Evolutionary conservation across 163 green algal species (phyloP), one percentile per base, ranked within the genome.

Genomic region (Scenedesmus sp.): DNA sequence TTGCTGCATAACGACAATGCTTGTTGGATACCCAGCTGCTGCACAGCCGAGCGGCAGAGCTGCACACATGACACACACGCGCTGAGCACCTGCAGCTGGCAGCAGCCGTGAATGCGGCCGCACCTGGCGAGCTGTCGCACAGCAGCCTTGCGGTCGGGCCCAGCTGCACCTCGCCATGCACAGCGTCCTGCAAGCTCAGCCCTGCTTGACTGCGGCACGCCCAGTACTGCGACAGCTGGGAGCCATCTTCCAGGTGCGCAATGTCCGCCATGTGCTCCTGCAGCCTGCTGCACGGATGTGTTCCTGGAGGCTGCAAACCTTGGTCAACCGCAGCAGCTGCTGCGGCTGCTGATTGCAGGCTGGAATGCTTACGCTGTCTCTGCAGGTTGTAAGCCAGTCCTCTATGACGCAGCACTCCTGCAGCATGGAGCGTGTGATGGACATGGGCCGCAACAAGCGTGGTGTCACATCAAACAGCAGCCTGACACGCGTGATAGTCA

Each of bases 101-200:
- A n/a, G n/a, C n/a, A n/a, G 59, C 13, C 24, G 12, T 30, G 56
- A 24, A 68, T 40, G 65, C 65, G 2, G 26, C 26, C 65, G 1
- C 20, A 22, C 43, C 42, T 68, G 83, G 37, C 40, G 6, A 68
- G 24, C 37, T 51, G 35, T 35, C 42, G 9, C 83, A 81, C 33
- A n/a, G 83, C 30, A 76, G 65, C 65, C 30, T 76, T 26, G 40
- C 43, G 70, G 43, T 76, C 13, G 83, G 83, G 9, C 61, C 83
- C 16, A 89, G 83, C 26, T 68, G 61, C 43, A 51, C 61, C 24
- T 81, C 20, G 3, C 83, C 59, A 35, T 89, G 46, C 30, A 82
- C 43, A n/a, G 59, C 40, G 46, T 89, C 83, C 65, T 68, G 59
- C 59, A 61, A 82, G 42, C 30, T n/a, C 4, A 24, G 35, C 20